phyloP scores from a whole-genome alignment of 805 yeast genomes.

The Ogataea wickerhamii region DNA sequence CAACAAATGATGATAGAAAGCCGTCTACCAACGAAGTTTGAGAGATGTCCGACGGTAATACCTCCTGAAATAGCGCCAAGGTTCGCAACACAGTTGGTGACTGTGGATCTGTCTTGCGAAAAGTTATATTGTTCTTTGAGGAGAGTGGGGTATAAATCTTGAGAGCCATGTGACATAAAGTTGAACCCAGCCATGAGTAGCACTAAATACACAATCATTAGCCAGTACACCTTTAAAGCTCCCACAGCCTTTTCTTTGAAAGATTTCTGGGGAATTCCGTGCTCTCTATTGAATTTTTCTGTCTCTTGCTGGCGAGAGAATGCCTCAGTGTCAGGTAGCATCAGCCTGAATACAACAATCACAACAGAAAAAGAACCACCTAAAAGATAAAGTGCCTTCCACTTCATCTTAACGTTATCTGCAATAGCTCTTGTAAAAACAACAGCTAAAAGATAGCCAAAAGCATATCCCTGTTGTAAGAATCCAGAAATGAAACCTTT shows the following conservation, averaged over 20 bases:
- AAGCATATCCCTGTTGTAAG: slow-evolving; percentile 78
- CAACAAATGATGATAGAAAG: slow-evolving; percentile 49
- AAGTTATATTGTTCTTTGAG: slow-evolving; percentile 44
- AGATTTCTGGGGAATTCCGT: slow-evolving; percentile 31
- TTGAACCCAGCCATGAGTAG: slow-evolving; percentile 61
- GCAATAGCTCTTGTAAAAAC: slow-evolving; percentile 62
- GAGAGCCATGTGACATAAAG: slow-evolving; percentile 61
- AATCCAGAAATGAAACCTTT: slow-evolving; percentile 62
- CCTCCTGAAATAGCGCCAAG: slow-evolving; percentile 59
- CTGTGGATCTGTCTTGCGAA: slow-evolving; percentile 44
- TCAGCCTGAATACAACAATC: slow-evolving; percentile 39
- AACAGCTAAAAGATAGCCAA: slow-evolving; percentile 64
- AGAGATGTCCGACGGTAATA: slow-evolving; percentile 49
- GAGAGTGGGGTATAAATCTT: slow-evolving; percentile 58
- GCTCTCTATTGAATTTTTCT: slow-evolving; percentile 30
- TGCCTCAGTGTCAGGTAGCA: slow-evolving; percentile 51
- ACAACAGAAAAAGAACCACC: slow-evolving; percentile 55
- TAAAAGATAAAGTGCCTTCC: slow-evolving; percentile 70
- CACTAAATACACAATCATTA: slow-evolving; percentile 52
- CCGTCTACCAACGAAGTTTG: slow-evolving; percentile 55
- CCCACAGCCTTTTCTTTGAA: slow-evolving; percentile 32
- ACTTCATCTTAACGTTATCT: slow-evolving; percentile 46
- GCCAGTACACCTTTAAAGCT: slow-evolving; percentile 51
- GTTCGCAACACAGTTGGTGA: slow-evolving; percentile 55
- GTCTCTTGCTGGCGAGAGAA: slow-evolving; percentile 41